phyloP scores from a whole-genome alignment of 768 basidiomycete species.

The Stropharia rugosoannulata region DNA sequence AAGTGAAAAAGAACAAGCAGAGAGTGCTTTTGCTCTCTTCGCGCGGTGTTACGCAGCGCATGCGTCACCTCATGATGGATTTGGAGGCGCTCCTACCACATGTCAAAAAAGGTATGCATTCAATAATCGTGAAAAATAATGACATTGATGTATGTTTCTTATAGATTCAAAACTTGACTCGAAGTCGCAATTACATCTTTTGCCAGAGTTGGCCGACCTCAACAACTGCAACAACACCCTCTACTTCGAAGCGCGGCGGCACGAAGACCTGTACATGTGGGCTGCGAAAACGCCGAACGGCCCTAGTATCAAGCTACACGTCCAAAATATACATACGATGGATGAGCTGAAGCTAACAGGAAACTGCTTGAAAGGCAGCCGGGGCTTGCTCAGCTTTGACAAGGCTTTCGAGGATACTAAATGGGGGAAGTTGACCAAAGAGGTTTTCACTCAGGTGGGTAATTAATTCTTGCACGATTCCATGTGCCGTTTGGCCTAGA shows the following conservation, averaged over 20 bases:
- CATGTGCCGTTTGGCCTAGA: background rate
- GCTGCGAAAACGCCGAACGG: conserved; percentile 96
- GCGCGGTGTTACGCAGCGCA: conserved; percentile 91
- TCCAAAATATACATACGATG: conserved; percentile 99
- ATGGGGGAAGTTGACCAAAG: conserved; percentile 86
- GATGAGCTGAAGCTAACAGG: conserved; percentile 99
- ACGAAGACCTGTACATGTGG: conserved; percentile 97
- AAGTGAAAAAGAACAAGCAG: conserved; percentile 84
- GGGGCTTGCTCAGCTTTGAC: conserved; percentile 93
- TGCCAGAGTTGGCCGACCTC: conserved; percentile 96
- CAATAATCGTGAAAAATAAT: no score
- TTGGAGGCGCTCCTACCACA: conserved; percentile 89
- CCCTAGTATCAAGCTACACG: conserved; percentile 95
- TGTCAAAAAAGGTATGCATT: conserved; percentile 82
- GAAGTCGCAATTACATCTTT: conserved; percentile 87
- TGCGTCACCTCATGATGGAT: conserved; percentile 97
- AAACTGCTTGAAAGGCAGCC: conserved; percentile 94
- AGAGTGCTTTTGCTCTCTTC: conserved; percentile 91
- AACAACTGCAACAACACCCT: conserved; percentile 97
- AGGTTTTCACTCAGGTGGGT: conserved; percentile 89
- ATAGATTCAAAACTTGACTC: conserved; percentile 96
- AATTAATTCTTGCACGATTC: background rate
- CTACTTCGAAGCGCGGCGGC: conserved; percentile 95
- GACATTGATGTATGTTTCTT: background rate
- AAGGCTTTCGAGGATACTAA: conserved; percentile 85